Conservation (phyloP, 805 yeast species). For the Saccharomycopsis synnaedendra region DNA sequence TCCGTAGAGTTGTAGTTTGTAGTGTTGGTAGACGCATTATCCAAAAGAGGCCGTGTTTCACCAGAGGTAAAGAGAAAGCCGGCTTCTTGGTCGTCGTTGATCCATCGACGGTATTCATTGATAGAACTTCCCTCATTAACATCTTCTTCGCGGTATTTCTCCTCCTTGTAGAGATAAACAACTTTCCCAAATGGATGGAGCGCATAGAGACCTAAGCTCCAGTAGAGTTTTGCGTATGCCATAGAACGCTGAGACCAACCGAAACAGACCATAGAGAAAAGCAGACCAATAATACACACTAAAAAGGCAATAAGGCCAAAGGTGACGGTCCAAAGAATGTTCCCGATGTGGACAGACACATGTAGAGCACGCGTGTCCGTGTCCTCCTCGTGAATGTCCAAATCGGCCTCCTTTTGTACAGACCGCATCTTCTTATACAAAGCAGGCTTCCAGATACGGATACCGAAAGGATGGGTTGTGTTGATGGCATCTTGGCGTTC, state of each 20-base stretch:
- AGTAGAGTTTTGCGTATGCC: conserved; percentile 50
- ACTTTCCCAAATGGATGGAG: conserved; percentile 84
- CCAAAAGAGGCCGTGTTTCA: conserved; percentile 2
- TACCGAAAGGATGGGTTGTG: conserved; percentile 96
- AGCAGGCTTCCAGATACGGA: conserved; percentile 97
- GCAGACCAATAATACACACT: conserved; percentile 40
- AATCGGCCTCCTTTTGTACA: conserved; percentile 82
- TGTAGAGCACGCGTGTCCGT: conserved; percentile 23
- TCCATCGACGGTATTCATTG: conserved; percentile 83
- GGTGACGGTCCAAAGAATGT: conserved; percentile 61
- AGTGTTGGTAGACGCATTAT: conserved; percentile 2
- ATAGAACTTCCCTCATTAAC: conserved; percentile 78
- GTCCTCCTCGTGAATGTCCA: conserved; percentile 78
- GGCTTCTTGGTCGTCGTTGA: conserved; percentile 56
- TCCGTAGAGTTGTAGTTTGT: conserved; percentile 5
- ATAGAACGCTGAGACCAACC: conserved; percentile 38
- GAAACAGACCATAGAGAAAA: conserved; percentile 33
- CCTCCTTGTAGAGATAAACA: conserved; percentile 66
- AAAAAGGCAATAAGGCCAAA: conserved; percentile 55
- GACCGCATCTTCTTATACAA: conserved; percentile 86
- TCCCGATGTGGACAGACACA: conserved; percentile 55
- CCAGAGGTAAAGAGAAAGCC: conserved; percentile 55
- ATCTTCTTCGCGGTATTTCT: conserved; percentile 77
- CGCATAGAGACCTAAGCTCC: conserved; percentile 58
- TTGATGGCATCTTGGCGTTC: conserved; percentile 96